Percentiles rank a stretch among this genome's conserved stretches.
Evolutionary conservation across 305 asterid genomes (phyloP).

Genomic region (Rubia balearica): DNA sequence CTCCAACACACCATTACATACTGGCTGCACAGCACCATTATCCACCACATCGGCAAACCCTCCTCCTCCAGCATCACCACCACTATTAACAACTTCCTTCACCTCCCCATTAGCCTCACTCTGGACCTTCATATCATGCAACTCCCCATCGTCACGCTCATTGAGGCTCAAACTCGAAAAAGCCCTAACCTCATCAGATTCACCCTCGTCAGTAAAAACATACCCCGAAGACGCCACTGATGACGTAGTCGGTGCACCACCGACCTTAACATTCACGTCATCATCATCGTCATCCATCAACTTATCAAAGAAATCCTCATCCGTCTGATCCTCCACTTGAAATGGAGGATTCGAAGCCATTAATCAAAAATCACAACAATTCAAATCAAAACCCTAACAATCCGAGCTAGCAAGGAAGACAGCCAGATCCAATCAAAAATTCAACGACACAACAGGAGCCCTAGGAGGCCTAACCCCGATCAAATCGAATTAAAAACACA

Average conservation of each 20-base stretch:
- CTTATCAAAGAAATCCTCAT: constrained; percentile 81
- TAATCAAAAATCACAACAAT: constrained; percentile 17
- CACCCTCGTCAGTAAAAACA: constrained; percentile 34
- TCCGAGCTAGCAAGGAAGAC: constrained; percentile 27
- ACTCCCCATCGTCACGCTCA: constrained; percentile 31
- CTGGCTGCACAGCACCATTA: constrained; percentile 14
- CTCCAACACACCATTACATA: constrained; percentile 16
- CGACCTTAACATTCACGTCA: constrained; percentile 37
- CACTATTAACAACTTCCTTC: constrained; percentile 9
- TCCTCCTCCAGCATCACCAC: constrained; percentile 13
- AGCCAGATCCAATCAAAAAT: constrained; percentile 52
- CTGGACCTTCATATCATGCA: constrained; percentile 22
- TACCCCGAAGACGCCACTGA: constrained; percentile 27
- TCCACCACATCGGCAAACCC: constrained; percentile 13
- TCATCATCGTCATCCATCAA: constrained; percentile 75
- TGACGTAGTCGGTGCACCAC: constrained; percentile 15
- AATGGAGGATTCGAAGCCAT: constrained; percentile 97
- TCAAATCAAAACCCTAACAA: constrained; percentile 33
- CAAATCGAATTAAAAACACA: constrained; percentile 25
- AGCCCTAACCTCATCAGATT: constrained; percentile 58
- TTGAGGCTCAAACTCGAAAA: constrained; percentile 55
- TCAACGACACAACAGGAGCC: constrained; percentile 18
- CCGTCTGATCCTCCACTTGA: constrained; percentile 90
- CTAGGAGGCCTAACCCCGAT: constrained; percentile 10
- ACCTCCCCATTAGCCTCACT: constrained; percentile 19